A percentile compares a stretch with the other conserved stretches of the same genome.
These are phyloP conservation scores for Bjerkandera adusta DNA, from an alignment of 1,284 basidiomycete genomes.

Conservation along the genomic window DNA sequence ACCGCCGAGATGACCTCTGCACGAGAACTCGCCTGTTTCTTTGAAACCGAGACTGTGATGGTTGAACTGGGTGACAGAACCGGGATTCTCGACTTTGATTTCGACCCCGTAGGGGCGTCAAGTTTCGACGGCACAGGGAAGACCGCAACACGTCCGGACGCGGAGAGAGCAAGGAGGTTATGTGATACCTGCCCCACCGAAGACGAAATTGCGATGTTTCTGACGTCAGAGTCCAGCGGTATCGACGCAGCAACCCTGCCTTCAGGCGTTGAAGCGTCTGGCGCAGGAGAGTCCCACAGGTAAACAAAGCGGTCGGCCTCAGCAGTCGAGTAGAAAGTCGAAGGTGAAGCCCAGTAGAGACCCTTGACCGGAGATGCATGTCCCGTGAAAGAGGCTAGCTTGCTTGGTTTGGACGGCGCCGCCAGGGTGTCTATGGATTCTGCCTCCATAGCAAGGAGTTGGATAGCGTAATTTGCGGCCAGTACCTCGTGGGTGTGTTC, in stretches of 20 bases:
- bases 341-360: conserved; percentile 49
- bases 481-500: conserved; percentile 40
- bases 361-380: conserved; percentile 59
- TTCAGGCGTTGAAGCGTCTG: conserved; percentile 34
- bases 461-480: conserved; percentile 59
- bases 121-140: conserved; percentile 59
- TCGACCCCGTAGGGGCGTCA: conserved; percentile 32
- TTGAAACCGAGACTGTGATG: conserved; percentile 37
- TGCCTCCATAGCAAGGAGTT: conserved; percentile 39
- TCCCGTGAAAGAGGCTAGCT: conserved; percentile 57
- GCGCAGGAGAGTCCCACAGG: conserved; percentile 53
- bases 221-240: conserved; percentile 67
- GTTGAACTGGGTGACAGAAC: conserved; percentile 51
- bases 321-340: conserved; percentile 67
- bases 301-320: conserved; percentile 77
- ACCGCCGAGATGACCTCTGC: conserved; percentile 47
- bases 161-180: conserved; percentile 58
- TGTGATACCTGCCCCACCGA: conserved; percentile 32
- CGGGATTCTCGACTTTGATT: conserved; percentile 43
- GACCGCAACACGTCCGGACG: conserved; percentile 65
- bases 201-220: conserved; percentile 43
- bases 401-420: conserved; percentile 38
- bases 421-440: conserved; percentile 26
- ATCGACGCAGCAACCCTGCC: conserved; percentile 63
- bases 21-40: conserved; percentile 31